These are phyloP conservation scores for Priceomyces haplophilus DNA, from an alignment of 805 yeast genomes.

Conservation along the genomic window DNA sequence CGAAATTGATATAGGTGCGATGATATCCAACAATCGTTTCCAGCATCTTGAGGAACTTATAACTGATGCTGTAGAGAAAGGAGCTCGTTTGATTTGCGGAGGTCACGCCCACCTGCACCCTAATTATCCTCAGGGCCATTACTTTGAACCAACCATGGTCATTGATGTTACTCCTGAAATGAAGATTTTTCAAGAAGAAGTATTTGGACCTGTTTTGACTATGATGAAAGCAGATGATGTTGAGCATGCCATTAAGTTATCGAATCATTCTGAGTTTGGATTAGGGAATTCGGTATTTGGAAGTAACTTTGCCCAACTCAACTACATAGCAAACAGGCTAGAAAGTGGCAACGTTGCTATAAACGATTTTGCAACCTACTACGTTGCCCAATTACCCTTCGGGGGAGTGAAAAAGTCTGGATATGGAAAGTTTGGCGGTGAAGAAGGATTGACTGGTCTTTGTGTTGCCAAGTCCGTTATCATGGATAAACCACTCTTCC, in stretches of 20 bases:
- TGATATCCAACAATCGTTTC: conserved; percentile 78
- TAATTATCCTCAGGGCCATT: conserved; percentile 92
- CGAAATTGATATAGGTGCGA: conserved; percentile 95
- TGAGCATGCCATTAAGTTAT: conserved; percentile 68
- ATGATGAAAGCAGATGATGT: conserved; percentile 68
- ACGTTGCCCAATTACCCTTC: conserved; percentile 93
- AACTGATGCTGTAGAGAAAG: conserved; percentile 68
- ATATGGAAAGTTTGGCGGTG: conserved; percentile 97
- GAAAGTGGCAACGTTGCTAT: conserved; percentile 92
- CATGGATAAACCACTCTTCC: conserved; percentile 72
- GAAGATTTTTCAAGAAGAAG: conserved; percentile 84
- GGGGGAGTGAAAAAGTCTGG: conserved; percentile 95
- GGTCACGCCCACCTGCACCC: conserved; percentile 84
- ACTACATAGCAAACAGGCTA: conserved; percentile 59
- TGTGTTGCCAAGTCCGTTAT: conserved; percentile 87
- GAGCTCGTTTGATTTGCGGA: conserved; percentile 80
- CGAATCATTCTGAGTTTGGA: conserved; percentile 85
- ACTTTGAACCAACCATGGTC: conserved; percentile 85
- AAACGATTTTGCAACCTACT: conserved; percentile 95
- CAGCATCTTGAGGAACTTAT: conserved; percentile 63
- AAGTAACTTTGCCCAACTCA: conserved; percentile 51
- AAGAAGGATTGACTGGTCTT: conserved; percentile 89
- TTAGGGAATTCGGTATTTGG: conserved; percentile 93
- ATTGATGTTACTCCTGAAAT: conserved; percentile 73
- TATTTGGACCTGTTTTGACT: conserved; percentile 88